A percentile compares a stretch with the other conserved stretches of the same genome.
Evolutionary conservation across 768 basidiomycete species (phyloP).

Genomic region (Steccherinum ochraceum): DNA sequence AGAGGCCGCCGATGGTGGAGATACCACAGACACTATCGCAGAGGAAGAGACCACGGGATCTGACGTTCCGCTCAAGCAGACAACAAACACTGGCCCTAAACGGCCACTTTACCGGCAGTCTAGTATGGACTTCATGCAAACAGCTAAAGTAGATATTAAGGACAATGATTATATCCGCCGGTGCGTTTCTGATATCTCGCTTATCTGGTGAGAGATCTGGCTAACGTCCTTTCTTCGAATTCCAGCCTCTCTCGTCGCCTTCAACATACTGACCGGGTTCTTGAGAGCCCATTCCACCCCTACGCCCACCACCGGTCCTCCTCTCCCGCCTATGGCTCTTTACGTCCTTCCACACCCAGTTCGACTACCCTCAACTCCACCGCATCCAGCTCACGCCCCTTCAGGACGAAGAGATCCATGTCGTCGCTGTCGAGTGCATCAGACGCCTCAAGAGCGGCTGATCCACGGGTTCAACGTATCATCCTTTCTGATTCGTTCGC

Average conservation of each 20-base stretch:
- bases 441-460: constrained; percentile 38
- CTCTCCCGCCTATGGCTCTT: constrained; percentile 27
- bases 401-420: constrained; percentile 23
- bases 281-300: constrained; percentile 43
- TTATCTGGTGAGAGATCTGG: not conserved
- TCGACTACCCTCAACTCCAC: constrained; percentile 56
- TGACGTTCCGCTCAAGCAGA: constrained; percentile 37
- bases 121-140: constrained; percentile 81
- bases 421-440: constrained; percentile 37
- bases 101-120: constrained; percentile 73
- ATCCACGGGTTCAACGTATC: constrained; percentile 42
- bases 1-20: constrained; percentile 31
- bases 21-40: constrained; percentile 33
- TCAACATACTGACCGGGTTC: constrained; percentile 54
- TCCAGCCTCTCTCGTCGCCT: constrained; percentile 59
- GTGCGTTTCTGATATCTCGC: constrained; percentile 39
- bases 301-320: constrained; percentile 45
- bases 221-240: constrained; percentile 4
- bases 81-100: constrained; percentile 42
- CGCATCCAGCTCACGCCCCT: constrained; percentile 18
- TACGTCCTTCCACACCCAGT: constrained; percentile 55
- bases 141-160: constrained; percentile 38
- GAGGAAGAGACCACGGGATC: constrained; percentile 42
- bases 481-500: constrained; percentile 21
- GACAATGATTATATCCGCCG: constrained; percentile 52